Evolutionary conservation across 2,329 filamentous ascomycete species (phyloP), one percentile per base, ranked within the genome.

Genomic region (Eutypa lata): DNA sequence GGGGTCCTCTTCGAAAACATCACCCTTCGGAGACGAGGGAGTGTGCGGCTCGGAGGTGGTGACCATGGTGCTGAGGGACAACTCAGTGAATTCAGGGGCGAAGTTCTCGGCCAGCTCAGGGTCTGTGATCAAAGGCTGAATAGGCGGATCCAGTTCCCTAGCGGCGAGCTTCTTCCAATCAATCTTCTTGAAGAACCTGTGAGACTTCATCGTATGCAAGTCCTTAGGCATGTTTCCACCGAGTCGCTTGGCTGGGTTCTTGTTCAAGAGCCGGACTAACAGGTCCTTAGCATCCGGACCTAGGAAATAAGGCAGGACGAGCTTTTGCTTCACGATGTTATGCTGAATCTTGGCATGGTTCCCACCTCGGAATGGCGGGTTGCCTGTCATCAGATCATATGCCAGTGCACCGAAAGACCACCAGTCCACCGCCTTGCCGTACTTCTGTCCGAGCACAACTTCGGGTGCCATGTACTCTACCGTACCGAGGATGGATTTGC

Each of bases 381-480:
- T 87, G 50, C 95, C 94, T 10, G 93, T 97, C 69, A 99, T 86
- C 35, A 99, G 78, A 69, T 99, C 94, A 70, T 87, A 96, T 33
- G 90, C 91, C 45, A 99, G 81, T 2, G 93, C 92, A 35, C 95
- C 94, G 46, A 99, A 87, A 4, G 92, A 96, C 94, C 94, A 99
- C 93, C 93, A 99, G 74, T 99, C 94, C 18, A 97, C 95, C 1
- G 91, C 87, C 71, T 92, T 93, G 65, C 93, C 92, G 70, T 99
- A 99, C 60, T 90, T 87, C 59, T 89, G 86, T 56, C 91, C 92
- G 57, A 87, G 82, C 55, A 99, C 85, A 49, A 99, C 89, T 73
- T 99, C 94, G 1, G 94, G 94, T 0, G 94, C 95, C 94, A 99
- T 99, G 80, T 99, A 99, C 70, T 97, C 94, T 53, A 97, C 88